Evolutionary conservation across 306 rosid species (phyloP).

Genomic region (Citrullus mucosospermus): DNA sequence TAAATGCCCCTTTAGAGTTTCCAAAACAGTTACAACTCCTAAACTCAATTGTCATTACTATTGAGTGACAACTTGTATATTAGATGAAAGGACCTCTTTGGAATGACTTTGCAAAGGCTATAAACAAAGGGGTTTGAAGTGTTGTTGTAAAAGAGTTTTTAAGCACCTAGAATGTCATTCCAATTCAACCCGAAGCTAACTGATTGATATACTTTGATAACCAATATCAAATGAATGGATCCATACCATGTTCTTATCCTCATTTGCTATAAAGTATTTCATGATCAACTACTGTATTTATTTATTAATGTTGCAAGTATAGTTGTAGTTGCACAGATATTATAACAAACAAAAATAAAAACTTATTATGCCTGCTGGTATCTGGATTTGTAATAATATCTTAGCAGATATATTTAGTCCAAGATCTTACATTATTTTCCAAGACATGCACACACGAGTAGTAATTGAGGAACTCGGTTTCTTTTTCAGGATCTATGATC

Average conservation of each 20-base stretch:
- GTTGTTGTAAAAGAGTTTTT: too few species aligned
- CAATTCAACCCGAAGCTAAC: neutral
- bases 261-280: neutral
- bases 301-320: neutral
- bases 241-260: neutral
- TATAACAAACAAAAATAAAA: neutral
- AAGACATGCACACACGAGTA: neutral
- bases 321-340: neutral
- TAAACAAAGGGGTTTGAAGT: too few species aligned
- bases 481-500: slow-evolving; percentile 7
- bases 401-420: neutral
- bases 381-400: neutral
- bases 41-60: neutral
- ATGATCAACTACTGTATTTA: neutral
- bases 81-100: too few species aligned
- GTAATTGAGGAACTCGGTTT: neutral
- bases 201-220: neutral
- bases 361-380: neutral
- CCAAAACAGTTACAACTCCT: neutral
- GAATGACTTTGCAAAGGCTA: too few species aligned
- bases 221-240: neutral
- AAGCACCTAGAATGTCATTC: too few species aligned
- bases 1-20: neutral
- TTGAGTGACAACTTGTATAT: neutral
- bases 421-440: neutral